These are phyloP conservation scores for Limnomonas spitsbergensis DNA, from an alignment of 139 green algal species.

Conservation along the genomic window DNA sequence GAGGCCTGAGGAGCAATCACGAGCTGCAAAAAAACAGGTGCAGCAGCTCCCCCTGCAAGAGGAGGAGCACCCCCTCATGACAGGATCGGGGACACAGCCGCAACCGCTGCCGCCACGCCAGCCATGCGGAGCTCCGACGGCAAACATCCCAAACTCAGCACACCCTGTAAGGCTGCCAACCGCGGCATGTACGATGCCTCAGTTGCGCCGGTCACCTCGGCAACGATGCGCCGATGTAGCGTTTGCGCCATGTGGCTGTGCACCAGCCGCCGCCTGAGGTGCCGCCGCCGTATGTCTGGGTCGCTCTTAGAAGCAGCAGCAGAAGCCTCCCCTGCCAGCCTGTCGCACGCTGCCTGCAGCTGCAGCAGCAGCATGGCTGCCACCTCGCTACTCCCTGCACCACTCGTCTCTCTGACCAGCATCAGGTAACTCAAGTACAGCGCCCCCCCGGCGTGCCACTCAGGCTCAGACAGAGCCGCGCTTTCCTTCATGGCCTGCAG, in stretches of 20 bases:
- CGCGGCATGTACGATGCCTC: not conserved
- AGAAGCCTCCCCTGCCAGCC: not conserved
- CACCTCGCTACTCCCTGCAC: not conserved
- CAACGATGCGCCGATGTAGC: not conserved
- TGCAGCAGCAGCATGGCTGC: not conserved
- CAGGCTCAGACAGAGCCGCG: not conserved
- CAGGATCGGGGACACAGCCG: not conserved
- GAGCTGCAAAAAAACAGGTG: no score
- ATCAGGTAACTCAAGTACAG: not conserved
- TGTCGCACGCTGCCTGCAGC: not conserved
- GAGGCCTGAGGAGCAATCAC: no score
- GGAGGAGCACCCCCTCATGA: no score
- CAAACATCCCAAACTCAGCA: slow-evolving; percentile 3
- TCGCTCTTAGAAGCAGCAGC: no score
- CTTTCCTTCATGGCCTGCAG: not conserved
- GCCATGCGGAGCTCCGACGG: slow-evolving; percentile 1
- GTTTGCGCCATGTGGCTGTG: not conserved
- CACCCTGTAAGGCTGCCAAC: not conserved
- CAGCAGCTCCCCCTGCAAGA: no score
- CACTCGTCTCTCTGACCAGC: not conserved
- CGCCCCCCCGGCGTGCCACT: slow-evolving; percentile 1
- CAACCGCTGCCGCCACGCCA: not conserved
- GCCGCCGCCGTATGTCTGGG: no score
- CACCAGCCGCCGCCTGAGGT: slow-evolving; percentile 2
- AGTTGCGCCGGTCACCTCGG: not conserved